Evolutionary conservation across 129 eudicot genomes (phyloP).

Genomic region (Glebionis coronaria): DNA sequence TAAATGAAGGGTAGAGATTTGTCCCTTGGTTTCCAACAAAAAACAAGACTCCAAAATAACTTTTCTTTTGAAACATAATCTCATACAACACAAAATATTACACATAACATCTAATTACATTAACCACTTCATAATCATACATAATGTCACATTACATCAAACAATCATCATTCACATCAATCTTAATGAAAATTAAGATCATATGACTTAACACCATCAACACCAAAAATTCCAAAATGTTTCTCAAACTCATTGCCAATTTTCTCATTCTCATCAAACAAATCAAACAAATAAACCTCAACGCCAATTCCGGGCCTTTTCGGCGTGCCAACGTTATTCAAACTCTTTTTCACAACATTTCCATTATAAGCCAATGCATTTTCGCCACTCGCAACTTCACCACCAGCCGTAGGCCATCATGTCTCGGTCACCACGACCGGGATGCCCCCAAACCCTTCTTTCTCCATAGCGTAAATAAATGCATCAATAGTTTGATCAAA

Average conservation of each 20-base stretch:
- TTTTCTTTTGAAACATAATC: no score
- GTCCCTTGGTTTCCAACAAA: no score
- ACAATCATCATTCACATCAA: background rate
- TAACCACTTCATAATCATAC: background rate
- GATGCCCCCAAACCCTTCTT: conserved; percentile 54
- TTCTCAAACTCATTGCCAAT: conserved; percentile 57
- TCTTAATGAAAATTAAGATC: conserved; percentile 44
- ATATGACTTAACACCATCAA: conserved; percentile 65
- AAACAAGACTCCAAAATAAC: no score
- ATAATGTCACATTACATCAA: background rate
- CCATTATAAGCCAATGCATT: conserved; percentile 69
- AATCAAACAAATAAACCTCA: conserved; percentile 73
- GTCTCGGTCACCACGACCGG: conserved; percentile 78
- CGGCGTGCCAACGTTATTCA: conserved; percentile 69
- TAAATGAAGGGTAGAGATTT: no score
- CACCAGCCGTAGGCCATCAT: conserved; percentile 79
- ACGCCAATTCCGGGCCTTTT: conserved; percentile 66
- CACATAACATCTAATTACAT: background rate
- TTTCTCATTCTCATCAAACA: conserved; percentile 77
- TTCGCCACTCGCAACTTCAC: conserved; percentile 50
- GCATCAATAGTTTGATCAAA: conserved; percentile 71
- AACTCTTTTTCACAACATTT: conserved; percentile 53
- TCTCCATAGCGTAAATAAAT: conserved; percentile 64
- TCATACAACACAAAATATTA: background rate
- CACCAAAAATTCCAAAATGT: conserved; percentile 78